Evolutionary conservation across 768 basidiomycete genomes (phyloP), one percentile per base, ranked within the genome.

Genomic region (Pulveroboletus ravenelii): DNA sequence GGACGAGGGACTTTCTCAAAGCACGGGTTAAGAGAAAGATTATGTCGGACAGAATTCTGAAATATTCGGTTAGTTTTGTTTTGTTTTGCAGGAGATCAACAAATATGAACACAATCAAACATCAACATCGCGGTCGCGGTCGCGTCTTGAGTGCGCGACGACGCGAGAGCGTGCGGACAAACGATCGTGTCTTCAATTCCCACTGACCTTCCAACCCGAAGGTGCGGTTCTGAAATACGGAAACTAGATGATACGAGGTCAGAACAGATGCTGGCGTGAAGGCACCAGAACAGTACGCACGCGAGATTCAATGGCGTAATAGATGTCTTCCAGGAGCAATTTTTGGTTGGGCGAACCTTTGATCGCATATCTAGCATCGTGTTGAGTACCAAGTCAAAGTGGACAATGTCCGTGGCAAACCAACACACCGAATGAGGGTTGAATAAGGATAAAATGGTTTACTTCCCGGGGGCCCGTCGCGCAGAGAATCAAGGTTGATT

Each of bases 401-500:
- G 32, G 37, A 34, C 35, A 13, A 37, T 17, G 44, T 36, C 39
- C 23, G 32, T 32, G 43, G 20, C 9, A 18, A 44, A 50, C 23
- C 41, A 51, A 76, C 85, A 50, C 65, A 90, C 89, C 89, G 82
- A 62, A 93, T 93, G 47, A 93, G 80, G 31, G 89, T 93, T 3
- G 89, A 92, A 64, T 93, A 93, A 3, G 89, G 90, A 62, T 93
- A 93, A 62, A 92, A 91, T 6, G 89, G 89, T 67, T 93, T 93
- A 65, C 82, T 89, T 41, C 90, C 89, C 7, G 90, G 88, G 3
- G 89, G 90, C 0, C 90, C 89, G 63, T 93, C 89, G 47, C 89
- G 78, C 49, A 92, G 74, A 3, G 89, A 91, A 67, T 90, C 88
- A 23, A 92, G 84, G 62, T 88, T 92, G 62, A 92, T 88, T 45